Evolutionary conservation across 495 filamentous ascomycete genomes (phyloP).

Genomic region (Podospora sp.): DNA sequence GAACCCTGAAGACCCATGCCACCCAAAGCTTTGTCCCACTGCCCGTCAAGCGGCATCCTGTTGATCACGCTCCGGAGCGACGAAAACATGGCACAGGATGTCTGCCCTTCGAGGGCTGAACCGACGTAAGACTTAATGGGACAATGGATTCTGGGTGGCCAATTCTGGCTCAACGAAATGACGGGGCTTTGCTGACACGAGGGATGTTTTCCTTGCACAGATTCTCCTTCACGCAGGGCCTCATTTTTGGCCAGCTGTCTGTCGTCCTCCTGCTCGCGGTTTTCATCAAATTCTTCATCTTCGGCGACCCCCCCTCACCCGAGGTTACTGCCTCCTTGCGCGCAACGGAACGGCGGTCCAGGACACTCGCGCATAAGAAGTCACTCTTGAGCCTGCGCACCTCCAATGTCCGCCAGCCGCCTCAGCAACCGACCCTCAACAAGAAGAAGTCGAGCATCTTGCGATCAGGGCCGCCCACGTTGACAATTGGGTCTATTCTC

Average conservation of each 20-base stretch:
- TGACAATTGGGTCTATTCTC: slow-evolving; percentile 86
- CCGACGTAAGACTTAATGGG: slow-evolving; percentile 44
- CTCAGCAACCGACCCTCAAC: slow-evolving; percentile 52
- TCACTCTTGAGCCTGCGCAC: slow-evolving; percentile 62
- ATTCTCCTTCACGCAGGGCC: slow-evolving; percentile 88
- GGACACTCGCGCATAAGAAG: slow-evolving; percentile 66
- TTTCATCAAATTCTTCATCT: slow-evolving; percentile 99
- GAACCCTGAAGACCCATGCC: background rate
- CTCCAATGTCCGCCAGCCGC: slow-evolving; percentile 37
- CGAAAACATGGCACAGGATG: slow-evolving; percentile 38
- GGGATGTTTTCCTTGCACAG: slow-evolving; percentile 42
- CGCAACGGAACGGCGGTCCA: slow-evolving; percentile 66
- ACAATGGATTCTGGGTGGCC: slow-evolving; percentile 2
- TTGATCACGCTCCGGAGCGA: background rate
- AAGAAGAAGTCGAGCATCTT: slow-evolving; percentile 78
- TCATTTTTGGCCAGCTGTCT: slow-evolving; percentile 90
- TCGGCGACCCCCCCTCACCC: slow-evolving; percentile 85
- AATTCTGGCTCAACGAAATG: background rate
- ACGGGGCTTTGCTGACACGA: background rate
- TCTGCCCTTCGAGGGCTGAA: slow-evolving; percentile 48
- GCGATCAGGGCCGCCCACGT: slow-evolving; percentile 59
- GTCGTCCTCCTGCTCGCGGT: slow-evolving; percentile 85
- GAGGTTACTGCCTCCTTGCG: slow-evolving; percentile 70
- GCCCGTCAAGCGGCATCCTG: background rate
- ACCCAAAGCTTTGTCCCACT: background rate